These are phyloP conservation scores for Curvularia eragrostidis DNA, from an alignment of 2,329 filamentous ascomycete species.

Conservation along the genomic window DNA sequence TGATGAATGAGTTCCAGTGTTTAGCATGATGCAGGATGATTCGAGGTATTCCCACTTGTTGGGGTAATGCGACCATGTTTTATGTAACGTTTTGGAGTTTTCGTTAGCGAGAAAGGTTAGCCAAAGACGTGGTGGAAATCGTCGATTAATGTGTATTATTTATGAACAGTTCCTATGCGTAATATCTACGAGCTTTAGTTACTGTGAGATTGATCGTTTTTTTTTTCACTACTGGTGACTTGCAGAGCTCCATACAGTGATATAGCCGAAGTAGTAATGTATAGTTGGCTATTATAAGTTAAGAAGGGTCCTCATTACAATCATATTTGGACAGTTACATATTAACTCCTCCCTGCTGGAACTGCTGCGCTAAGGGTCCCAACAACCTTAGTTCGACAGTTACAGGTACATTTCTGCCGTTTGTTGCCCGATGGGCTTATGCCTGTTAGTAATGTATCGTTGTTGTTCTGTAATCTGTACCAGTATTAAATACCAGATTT, in stretches of 20 bases:
- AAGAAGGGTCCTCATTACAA: too few relatives aligned
- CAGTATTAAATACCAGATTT: too few relatives aligned
- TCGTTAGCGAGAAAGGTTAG: neutral
- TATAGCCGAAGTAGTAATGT: neutral
- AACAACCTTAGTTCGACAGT: too few relatives aligned
- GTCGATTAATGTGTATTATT: neutral
- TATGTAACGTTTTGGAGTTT: neutral
- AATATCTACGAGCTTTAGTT: neutral
- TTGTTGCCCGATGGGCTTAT: too few relatives aligned
- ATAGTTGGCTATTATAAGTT: too few relatives aligned
- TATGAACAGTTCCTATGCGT: neutral
- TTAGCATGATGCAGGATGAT: neutral
- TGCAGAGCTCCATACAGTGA: neutral
- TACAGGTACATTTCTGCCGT: too few relatives aligned
- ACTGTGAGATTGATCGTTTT: neutral
- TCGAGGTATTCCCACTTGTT: neutral
- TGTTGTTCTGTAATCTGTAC: too few relatives aligned
- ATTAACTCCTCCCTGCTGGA: too few relatives aligned
- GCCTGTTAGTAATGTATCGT: too few relatives aligned
- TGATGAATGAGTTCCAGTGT: neutral
- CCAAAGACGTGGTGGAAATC: neutral
- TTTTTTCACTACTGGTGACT: neutral
- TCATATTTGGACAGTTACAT: too few relatives aligned
- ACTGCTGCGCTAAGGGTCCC: too few relatives aligned
- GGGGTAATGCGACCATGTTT: neutral